Conservation (phyloP, 2,329 filamentous ascomycete species). For the Helminthosporium solani region DNA sequence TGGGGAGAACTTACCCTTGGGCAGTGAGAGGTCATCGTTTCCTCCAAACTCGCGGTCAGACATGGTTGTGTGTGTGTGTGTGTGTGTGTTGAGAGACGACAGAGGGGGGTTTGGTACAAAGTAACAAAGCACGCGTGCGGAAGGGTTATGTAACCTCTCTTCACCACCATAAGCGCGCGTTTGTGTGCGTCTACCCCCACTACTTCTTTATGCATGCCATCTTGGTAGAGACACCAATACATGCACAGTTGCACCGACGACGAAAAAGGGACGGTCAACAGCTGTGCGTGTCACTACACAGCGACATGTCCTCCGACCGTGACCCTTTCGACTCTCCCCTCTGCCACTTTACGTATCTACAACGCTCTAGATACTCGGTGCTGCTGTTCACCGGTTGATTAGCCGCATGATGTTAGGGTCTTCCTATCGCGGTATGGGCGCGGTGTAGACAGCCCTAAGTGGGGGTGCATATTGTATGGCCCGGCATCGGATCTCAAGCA, state of each 20-base stretch:
- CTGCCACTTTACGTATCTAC: not conserved
- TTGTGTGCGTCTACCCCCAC: not conserved
- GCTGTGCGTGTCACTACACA: no score
- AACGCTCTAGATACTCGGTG: not conserved
- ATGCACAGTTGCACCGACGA: not conserved
- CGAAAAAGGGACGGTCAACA: no score
- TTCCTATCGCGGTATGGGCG: not conserved
- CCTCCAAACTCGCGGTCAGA: constrained; percentile 47
- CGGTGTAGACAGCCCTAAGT: not conserved
- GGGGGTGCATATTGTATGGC: not conserved
- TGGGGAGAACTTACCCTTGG: constrained; percentile 38
- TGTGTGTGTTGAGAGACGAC: constrained; percentile 1
- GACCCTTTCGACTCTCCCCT: not conserved
- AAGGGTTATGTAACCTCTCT: not conserved
- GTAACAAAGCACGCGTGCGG: not conserved
- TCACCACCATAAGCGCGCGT: constrained; percentile 1
- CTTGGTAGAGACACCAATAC: no score
- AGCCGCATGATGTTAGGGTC: not conserved
- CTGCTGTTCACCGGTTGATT: not conserved
- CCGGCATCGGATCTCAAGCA: not conserved
- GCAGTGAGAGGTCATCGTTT: constrained; percentile 46
- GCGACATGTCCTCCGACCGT: no score
- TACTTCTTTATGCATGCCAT: no score
- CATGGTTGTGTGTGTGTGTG: constrained; percentile 33
- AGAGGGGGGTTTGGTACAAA: constrained; percentile 4